phyloP scores from a whole-genome alignment of 1,284 basidiomycete species.

The Papiliotrema laurentii region DNA sequence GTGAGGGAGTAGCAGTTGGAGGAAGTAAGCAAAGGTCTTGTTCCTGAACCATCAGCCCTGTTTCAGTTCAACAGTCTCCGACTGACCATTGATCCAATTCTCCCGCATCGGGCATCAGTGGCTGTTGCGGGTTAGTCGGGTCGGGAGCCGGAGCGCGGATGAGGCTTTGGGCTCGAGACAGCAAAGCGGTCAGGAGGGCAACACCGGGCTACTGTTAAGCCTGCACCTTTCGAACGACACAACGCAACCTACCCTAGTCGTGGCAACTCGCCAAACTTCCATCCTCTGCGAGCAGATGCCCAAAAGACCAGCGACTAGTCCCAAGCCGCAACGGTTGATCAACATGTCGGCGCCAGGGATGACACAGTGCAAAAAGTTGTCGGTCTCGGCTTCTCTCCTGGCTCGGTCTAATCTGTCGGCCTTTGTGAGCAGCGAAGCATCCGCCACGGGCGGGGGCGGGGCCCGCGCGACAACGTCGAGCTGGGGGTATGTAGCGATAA shows the following conservation, averaged over 20 bases:
- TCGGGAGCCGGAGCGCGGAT: constrained; percentile 63
- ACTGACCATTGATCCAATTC: constrained; percentile 81
- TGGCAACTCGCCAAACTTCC: constrained; percentile 64
- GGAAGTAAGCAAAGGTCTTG: constrained; percentile 76
- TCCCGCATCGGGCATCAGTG: constrained; percentile 55
- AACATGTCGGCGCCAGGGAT: constrained; percentile 82
- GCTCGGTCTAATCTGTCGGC: constrained; percentile 59
- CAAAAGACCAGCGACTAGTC: constrained; percentile 80
- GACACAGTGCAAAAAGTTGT: constrained; percentile 79
- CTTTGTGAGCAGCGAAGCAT: constrained; percentile 47
- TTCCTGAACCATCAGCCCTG: too few species aligned
- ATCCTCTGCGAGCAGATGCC: constrained; percentile 79
- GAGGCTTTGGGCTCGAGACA: constrained; percentile 86
- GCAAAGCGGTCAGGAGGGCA: constrained; percentile 83
- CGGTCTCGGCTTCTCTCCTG: constrained; percentile 82
- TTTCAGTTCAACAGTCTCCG: too few species aligned
- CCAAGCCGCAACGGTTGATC: constrained; percentile 65
- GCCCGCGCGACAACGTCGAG: constrained; percentile 82
- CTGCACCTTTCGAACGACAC: constrained; percentile 39
- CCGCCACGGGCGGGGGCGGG: constrained; percentile 54
- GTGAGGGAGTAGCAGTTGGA: constrained; percentile 69
- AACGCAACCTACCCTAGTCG: constrained; percentile 59
- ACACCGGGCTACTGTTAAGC: constrained; percentile 68
- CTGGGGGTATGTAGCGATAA: constrained; percentile 90
- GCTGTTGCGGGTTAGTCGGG: constrained; percentile 46